These are phyloP conservation scores for Gossypium aridum DNA, from an alignment of 441 rosid genomes.

Conservation along the genomic window DNA sequence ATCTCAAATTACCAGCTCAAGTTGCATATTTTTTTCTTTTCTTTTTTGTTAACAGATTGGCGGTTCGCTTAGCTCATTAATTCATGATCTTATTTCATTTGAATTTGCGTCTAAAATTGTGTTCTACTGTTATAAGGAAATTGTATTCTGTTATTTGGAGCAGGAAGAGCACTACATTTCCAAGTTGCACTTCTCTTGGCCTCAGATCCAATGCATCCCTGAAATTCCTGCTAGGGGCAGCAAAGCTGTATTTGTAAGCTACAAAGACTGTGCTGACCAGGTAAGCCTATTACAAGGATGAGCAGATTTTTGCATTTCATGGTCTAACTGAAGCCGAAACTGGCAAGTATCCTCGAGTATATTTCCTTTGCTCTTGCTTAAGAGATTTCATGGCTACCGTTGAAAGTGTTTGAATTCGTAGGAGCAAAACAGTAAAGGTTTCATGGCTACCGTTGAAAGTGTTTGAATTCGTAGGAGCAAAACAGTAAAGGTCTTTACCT, in stretches of 20 bases:
- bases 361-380: background rate
- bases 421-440: background rate
- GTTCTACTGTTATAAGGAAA: background rate
- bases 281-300: constrained; percentile 18
- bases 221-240: constrained; percentile 69
- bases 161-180: constrained; percentile 88
- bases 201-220: constrained; percentile 60
- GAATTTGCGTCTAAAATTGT: background rate
- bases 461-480: no score
- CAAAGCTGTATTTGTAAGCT: constrained; percentile 62
- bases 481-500: no score
- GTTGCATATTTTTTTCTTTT: background rate
- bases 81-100: background rate
- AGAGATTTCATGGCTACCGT: background rate
- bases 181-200: constrained; percentile 74
- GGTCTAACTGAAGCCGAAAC: background rate
- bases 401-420: background rate
- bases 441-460: no score
- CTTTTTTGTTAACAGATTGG: background rate
- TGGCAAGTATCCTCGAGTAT: background rate
- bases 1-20: background rate
- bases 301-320: background rate
- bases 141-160: constrained; percentile 6
- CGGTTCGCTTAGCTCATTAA: background rate
- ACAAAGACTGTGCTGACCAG: constrained; percentile 44